Evolutionary conservation across 1,284 basidiomycete species (phyloP), one percentile per base, ranked within the genome.

Genomic region (Malassezia restricta): DNA sequence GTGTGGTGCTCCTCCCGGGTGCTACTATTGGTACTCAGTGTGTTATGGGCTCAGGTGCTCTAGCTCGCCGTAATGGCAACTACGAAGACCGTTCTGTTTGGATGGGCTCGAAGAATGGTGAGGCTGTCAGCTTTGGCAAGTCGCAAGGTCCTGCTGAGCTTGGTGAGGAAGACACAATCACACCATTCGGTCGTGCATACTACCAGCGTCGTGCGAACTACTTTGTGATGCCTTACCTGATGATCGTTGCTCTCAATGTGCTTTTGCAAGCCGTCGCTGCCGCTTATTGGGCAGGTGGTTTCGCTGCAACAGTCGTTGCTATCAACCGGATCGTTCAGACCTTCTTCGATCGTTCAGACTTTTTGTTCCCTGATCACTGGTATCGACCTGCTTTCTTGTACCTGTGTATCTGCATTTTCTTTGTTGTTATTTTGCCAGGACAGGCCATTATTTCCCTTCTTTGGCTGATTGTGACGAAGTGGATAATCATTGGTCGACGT

Each of bases 91-190:
- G 64, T 43, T 66, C 66, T 14, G 70, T 73, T 11, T 73, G 70
- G 70, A 73, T 73, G 70, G 70, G 70, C 24, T 58, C 61, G 43
- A 73, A 73, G 64, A 70, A 73, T 38, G 70, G 70, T 41, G 66
- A 71, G 52, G 70, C 70, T 8, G 70, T 73, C 58, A 69, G 66
- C 57, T 73, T 73, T 40, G 70, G 70, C 33, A 66, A 66, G 44
- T 50, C 53, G 38, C 47, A 49, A 37, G 47, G 30, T 6, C 49
- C 54, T 20, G 66, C 67, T 33, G 65, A 62, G 27, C 61, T 70
- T 38, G 45, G 44, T 14, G 61, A 61, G 12, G 64, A 68, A 42
- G 66, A 66, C 45, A 73, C 70, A 2, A 69, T 73, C 48, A 73
- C 70, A 32, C 70, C 70, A 1, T 73, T 73, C 55, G 70, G 70